These are phyloP conservation scores for Botrytis paeoniae DNA, from an alignment of 2,329 filamentous ascomycete species.

Conservation along the genomic window DNA sequence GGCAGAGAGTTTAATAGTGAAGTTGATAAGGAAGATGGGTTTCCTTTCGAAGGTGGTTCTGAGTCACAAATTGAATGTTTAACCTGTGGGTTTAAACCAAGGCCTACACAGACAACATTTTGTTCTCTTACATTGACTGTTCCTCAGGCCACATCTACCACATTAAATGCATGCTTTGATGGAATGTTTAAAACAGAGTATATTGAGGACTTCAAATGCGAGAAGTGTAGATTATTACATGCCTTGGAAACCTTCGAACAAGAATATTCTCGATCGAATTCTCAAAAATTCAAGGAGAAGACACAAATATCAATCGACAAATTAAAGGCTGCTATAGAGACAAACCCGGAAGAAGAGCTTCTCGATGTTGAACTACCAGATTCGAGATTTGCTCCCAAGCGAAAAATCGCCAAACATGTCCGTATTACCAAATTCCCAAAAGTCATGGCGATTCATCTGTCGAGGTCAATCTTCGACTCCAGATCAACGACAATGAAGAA, in stretches of 20 bases:
- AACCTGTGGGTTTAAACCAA: slow-evolving; percentile 85
- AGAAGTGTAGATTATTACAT: slow-evolving; percentile 83
- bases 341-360: slow-evolving; percentile 75
- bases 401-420: slow-evolving; percentile 82
- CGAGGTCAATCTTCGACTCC: slow-evolving; percentile 84
- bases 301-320: slow-evolving; percentile 59
- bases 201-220: slow-evolving; percentile 96
- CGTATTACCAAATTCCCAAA: slow-evolving; percentile 86
- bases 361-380: slow-evolving; percentile 73
- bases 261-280: slow-evolving; percentile 55
- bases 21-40: slow-evolving; percentile 60
- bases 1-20: slow-evolving; percentile 11
- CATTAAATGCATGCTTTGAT: slow-evolving; percentile 85
- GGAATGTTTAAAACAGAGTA: slow-evolving; percentile 91
- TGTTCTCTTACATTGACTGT: slow-evolving; percentile 91
- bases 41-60: slow-evolving; percentile 86
- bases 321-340: slow-evolving; percentile 68
- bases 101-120: slow-evolving; percentile 77
- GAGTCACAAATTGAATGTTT: slow-evolving; percentile 96
- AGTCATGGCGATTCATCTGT: slow-evolving; percentile 86
- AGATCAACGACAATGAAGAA: slow-evolving; percentile 79
- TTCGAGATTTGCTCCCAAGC: slow-evolving; percentile 69
- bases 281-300: slow-evolving; percentile 48
- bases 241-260: slow-evolving; percentile 61
- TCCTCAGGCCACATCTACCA: slow-evolving; percentile 76